Evolutionary conservation across 306 rosid genomes (phyloP), one percentile per base, ranked within the genome.

Genomic region (Gillenia trifoliata): DNA sequence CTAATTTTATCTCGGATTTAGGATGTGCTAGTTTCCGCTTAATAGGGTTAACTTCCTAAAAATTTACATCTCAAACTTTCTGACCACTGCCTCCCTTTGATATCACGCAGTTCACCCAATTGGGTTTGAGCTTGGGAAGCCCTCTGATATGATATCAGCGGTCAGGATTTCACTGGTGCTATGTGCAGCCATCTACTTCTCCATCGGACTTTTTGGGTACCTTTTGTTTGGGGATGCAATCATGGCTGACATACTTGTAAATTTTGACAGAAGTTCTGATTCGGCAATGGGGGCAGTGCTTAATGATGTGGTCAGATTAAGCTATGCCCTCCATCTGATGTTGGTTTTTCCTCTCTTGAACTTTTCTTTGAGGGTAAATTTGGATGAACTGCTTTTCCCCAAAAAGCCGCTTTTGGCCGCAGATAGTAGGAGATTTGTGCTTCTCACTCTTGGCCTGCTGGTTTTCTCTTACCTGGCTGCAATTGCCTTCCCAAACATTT

Each of bases 311-410:
- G 89, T 94, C 43, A 84, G 99, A 36, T 70, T 94, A 72, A 92
- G 97, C 95, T 92, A 94, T 77, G 96, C 97, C 3, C 61, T 94
- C 10, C 99, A 94, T 73, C 77, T 94, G 29, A 87, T 94, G 96
- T 75, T 94, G 73, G 99, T 92, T 76, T 92, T 92, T 74, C 97
- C 99, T 56, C 68, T 92, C 3, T 15, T 90, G 60, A 94, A 94
- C 90, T 92, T 90, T 86, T 83, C 99, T 29, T 66, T 94, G 71
- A 90, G 99, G 83, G 69, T 87, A 76, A 94, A 90, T 79, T 70
- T 94, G 29, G 97, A 92, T 80, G 99, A 92, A 79, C 38, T 92
- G 6, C 81, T 92, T 60, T 94, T 91, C 87, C 88, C 92, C 9
- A 81, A 70, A 74, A 84, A 80, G 78, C 77, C 86, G 52, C 78